A percentile compares a stretch with the other conserved stretches of the same genome.
These are phyloP conservation scores for Melastoma malabathricum DNA, from an alignment of 345 rosid species.

Conservation along the genomic window DNA sequence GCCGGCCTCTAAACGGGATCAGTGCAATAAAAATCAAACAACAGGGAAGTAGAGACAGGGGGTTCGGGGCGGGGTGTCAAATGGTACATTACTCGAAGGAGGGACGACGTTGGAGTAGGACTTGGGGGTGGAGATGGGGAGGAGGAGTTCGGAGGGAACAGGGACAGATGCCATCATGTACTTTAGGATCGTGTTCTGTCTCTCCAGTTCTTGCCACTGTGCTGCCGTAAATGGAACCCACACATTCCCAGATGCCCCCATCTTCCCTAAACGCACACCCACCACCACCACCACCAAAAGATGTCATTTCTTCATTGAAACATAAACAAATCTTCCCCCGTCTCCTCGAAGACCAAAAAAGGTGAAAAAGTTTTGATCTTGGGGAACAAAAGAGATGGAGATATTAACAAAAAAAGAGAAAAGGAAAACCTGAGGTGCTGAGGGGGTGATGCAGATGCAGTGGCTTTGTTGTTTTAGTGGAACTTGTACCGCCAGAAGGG, in stretches of 20 bases:
- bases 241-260: conserved; percentile 22
- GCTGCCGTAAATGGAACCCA: conserved; percentile 37
- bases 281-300: background rate
- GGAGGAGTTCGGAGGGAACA: conserved; percentile 43
- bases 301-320: background rate
- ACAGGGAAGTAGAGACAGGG: background rate
- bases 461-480: too few relatives aligned
- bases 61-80: background rate
- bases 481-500: too few relatives aligned
- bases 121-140: conserved; percentile 17
- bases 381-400: too few relatives aligned
- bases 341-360: too few relatives aligned
- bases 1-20: conserved; percentile 6
- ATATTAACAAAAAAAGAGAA: too few relatives aligned
- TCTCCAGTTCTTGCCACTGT: conserved; percentile 52
- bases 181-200: conserved; percentile 37
- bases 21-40: background rate
- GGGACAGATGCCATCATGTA: conserved; percentile 42
- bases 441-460: too few relatives aligned
- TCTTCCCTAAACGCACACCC: conserved; percentile 22
- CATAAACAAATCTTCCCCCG: too few relatives aligned
- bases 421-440: too few relatives aligned
- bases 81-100: conserved; percentile 4
- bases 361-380: too few relatives aligned
- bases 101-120: conserved; percentile 11